Conservation (phyloP, 331 rosid species). For the Dryas integrifolia region DNA sequence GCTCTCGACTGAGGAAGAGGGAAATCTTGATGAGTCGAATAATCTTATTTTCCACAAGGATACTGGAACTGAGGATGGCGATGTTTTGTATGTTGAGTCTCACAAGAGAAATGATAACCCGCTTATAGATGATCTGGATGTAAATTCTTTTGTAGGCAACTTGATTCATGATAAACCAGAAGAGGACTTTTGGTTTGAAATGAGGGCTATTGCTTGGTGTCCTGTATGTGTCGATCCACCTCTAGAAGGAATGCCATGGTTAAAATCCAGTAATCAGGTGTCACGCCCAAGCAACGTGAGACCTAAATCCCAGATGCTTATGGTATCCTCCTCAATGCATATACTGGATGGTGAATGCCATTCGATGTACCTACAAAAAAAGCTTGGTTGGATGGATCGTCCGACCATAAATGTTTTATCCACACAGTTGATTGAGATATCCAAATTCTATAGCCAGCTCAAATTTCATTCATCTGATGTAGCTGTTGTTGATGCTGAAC, state of each 20-base stretch:
- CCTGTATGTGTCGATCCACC: constrained; percentile 73
- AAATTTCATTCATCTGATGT: constrained; percentile 54
- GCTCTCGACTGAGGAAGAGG: constrained; percentile 51
- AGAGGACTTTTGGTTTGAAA: constrained; percentile 90
- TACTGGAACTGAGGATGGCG: constrained; percentile 27
- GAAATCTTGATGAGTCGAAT: constrained; percentile 39
- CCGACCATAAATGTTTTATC: constrained; percentile 52
- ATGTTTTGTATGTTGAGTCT: constrained; percentile 34
- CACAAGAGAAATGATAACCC: constrained; percentile 35
- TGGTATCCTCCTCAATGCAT: constrained; percentile 83
- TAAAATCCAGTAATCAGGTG: constrained; percentile 54
- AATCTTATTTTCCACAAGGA: constrained; percentile 28
- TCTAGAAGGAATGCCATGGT: constrained; percentile 80
- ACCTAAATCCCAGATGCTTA: constrained; percentile 87
- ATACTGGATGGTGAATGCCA: constrained; percentile 70
- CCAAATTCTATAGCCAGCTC: constrained; percentile 59
- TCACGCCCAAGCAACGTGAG: constrained; percentile 69
- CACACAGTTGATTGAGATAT: constrained; percentile 67
- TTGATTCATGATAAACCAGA: constrained; percentile 52
- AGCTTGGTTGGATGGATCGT: constrained; percentile 80
- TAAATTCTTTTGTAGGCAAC: constrained; percentile 45
- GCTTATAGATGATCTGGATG: constrained; percentile 33
- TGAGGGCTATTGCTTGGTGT: constrained; percentile 85
- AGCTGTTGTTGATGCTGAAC: constrained; percentile 52
- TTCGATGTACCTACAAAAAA: constrained; percentile 50